Evolutionary conservation across 768 basidiomycete genomes (phyloP), one percentile per base, ranked within the genome.

Genomic region (Suillus subalutaceus): DNA sequence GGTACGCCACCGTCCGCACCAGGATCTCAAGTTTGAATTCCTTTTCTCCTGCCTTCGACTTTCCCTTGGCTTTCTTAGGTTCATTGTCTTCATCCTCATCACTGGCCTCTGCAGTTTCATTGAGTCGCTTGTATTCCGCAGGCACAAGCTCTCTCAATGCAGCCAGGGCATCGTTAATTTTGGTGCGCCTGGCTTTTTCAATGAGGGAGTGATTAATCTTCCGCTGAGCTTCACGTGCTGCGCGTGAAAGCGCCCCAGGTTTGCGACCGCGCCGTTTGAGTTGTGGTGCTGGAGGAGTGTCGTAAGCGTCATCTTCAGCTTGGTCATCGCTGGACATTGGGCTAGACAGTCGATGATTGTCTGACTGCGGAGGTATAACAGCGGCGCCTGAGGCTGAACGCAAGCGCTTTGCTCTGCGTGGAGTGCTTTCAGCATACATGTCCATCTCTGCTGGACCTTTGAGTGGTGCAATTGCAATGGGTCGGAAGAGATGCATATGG

Each of bases 191-290:
- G 0, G 96, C 88, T 74, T 96, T 93, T 80, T 99, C 96, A 74
- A 99, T 99, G 68, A 96, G 88, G 6, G 91, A 93, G 73, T 99
- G 96, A 78, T 97, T 97, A 43, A 94, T 87, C 76, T 96, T 94
- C 62, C 96, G 88, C 77, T 94, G 89, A 2, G 90, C 86, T 78
- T 97, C 95, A 57, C 96, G 84, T 38, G 91, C 91, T 16, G 86
- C 85, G 67, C 92, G 90, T 20, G 91, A 91, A 56, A 92, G 77
- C 10, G 86, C 83, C 10, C 88, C 89, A 0, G 92, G 90, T 72
- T 90, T 92, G 61, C 85, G 82, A 20, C 92, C 88, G 3, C 91
- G 90, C 26, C 90, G 88, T 74, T 87, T 90, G 12, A 83, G 78
- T 15, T 74, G 38, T 13, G 77, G 74, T 0, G 74, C 69, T 8